Conservation (phyloP, 352 stramenopile genomes). For the Globisporangium canariense region DNA sequence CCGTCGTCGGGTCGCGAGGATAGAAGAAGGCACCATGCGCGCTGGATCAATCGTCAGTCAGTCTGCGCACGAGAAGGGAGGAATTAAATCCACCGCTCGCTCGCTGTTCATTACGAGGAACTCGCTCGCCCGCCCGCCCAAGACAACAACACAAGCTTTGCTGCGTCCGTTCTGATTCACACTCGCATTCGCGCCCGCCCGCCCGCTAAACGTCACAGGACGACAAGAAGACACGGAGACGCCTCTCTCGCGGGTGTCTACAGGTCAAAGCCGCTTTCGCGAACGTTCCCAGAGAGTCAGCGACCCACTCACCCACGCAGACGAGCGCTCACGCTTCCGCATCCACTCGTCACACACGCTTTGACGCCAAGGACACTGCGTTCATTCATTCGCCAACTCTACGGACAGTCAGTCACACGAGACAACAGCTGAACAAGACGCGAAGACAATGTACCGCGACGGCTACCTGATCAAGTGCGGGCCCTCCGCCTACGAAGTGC, state of each 20-base stretch:
- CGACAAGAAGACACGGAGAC: background rate
- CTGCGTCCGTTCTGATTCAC: background rate
- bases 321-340: background rate
- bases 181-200: background rate
- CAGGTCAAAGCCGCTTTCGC: background rate
- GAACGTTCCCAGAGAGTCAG: slow-evolving; percentile 11
- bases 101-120: background rate
- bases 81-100: background rate
- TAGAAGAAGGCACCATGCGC: too few species aligned
- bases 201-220: background rate
- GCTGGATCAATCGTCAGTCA: too few species aligned
- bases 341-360: slow-evolving; percentile 1
- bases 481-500: slow-evolving; percentile 40
- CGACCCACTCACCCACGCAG: background rate
- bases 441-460: slow-evolving; percentile 66
- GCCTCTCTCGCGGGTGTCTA: background rate
- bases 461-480: slow-evolving; percentile 74
- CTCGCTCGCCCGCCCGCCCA: background rate
- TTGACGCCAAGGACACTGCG: background rate
- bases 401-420: background rate
- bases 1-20: too few species aligned
- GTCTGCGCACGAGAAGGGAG: background rate
- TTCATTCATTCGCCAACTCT: slow-evolving; percentile 3
- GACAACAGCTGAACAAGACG: background rate
- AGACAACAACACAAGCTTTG: background rate